A percentile compares a stretch with the other conserved stretches of the same genome.
phyloP scores from a whole-genome alignment of 192 early-diverging fungal genomes.

The Dissophora globulifera region DNA sequence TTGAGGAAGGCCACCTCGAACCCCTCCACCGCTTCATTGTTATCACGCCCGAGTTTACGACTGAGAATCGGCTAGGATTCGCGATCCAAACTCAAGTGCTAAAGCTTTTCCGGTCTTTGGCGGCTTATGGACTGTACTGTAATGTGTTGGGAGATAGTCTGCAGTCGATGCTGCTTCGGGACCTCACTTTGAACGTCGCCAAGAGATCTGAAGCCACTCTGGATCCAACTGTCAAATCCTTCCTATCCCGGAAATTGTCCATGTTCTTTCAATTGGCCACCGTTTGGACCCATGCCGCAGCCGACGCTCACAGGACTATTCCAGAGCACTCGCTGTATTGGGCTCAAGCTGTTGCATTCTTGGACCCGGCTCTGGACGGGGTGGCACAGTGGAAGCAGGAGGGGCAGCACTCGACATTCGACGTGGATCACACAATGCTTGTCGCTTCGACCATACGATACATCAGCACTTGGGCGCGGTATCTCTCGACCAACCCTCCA shows the following conservation, averaged over 20 bases:
- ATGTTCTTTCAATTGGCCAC: constrained; percentile 40
- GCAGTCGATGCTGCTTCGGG: constrained; percentile 38
- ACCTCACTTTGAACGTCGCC: constrained; percentile 11
- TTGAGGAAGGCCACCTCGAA: constrained; percentile 53
- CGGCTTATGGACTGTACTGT: constrained; percentile 63
- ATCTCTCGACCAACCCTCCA: constrained; percentile 49
- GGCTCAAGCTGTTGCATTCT: constrained; percentile 56
- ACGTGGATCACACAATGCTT: constrained; percentile 18
- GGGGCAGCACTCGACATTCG: not conserved
- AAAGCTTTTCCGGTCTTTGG: constrained; percentile 53
- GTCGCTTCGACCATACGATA: constrained; percentile 34
- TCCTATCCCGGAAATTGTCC: constrained; percentile 30
- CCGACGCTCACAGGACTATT: constrained; percentile 57
- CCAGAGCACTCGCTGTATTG: constrained; percentile 61
- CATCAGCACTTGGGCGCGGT: constrained; percentile 52
- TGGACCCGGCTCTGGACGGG: constrained; percentile 49
- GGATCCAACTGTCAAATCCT: constrained; percentile 22
- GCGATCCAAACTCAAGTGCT: constrained; percentile 52
- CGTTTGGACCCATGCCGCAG: constrained; percentile 52
- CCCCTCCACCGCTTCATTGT: constrained; percentile 59
- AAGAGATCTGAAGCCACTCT: not conserved
- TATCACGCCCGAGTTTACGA: constrained; percentile 50
- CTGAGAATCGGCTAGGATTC: constrained; percentile 23
- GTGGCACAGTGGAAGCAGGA: constrained; percentile 29
- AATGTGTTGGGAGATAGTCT: constrained; percentile 56